These are phyloP conservation scores for Salix viminalis DNA, from an alignment of 345 rosid genomes.

Conservation along the genomic window DNA sequence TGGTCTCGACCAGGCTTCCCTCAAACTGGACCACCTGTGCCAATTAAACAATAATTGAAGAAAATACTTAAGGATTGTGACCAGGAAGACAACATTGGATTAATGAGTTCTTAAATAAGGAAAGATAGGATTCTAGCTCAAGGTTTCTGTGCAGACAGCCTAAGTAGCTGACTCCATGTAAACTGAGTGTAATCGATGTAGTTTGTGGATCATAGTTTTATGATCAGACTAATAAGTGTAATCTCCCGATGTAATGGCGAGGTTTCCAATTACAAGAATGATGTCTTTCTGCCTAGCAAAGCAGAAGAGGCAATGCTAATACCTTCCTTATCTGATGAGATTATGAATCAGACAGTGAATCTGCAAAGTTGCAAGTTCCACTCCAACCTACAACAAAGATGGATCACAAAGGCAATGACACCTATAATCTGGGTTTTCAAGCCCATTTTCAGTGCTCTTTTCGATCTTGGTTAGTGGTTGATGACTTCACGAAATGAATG, in stretches of 20 bases:
- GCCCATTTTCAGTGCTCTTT: neutral
- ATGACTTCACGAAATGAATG: too few relatives aligned
- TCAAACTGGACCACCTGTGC: conserved; percentile 33
- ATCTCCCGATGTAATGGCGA: too few relatives aligned
- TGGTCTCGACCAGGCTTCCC: conserved; percentile 24
- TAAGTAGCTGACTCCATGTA: neutral
- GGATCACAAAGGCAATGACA: neutral
- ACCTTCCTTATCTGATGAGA: neutral
- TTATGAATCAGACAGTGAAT: neutral
- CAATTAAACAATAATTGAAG: neutral
- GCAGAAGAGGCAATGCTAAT: neutral
- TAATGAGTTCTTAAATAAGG: too few relatives aligned
- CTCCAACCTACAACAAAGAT: neutral
- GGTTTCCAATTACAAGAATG: neutral
- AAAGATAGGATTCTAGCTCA: too few relatives aligned
- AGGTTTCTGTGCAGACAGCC: too few relatives aligned
- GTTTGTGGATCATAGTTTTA: neutral
- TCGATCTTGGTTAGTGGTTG: neutral
- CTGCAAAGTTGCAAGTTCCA: neutral
- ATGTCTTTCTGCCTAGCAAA: too few relatives aligned
- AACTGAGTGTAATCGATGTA: too few relatives aligned
- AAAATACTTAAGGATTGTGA: too few relatives aligned
- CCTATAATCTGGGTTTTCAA: neutral
- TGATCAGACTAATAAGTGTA: neutral
- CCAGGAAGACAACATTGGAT: too few relatives aligned